phyloP scores from a whole-genome alignment of 495 filamentous ascomycete species.

The Aspergillus bertholletiae region DNA sequence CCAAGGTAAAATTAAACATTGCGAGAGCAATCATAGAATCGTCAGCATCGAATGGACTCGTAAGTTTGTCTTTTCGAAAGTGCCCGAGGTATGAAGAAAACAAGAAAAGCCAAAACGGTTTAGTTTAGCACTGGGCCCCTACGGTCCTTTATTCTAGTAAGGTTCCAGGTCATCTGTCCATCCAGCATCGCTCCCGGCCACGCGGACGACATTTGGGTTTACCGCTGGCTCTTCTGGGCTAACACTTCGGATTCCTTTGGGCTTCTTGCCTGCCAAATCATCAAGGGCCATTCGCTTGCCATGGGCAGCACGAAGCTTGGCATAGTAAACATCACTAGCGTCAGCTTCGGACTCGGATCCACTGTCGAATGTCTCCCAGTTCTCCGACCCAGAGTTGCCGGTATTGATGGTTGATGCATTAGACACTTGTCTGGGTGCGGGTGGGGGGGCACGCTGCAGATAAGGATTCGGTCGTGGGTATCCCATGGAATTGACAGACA shows the following conservation, averaged over 20 bases:
- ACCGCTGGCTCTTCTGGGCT: conserved; percentile 36
- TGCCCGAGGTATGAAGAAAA: conserved; percentile 6
- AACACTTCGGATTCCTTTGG: conserved; percentile 50
- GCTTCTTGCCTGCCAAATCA: conserved; percentile 50
- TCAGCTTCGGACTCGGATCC: conserved; percentile 71
- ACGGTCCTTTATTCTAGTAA: conserved; percentile 27
- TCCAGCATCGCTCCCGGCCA: conserved; percentile 43
- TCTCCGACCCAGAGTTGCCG: conserved; percentile 75
- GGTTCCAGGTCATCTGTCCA: conserved; percentile 50
- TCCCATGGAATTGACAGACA: conserved; percentile 34
- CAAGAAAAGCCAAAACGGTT: conserved; percentile 5
- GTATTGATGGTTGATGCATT: conserved; percentile 62
- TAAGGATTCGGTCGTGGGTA: conserved; percentile 41
- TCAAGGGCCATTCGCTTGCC: conserved; percentile 62
- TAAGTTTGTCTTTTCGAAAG: conserved; percentile 14
- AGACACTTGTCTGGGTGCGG: conserved; percentile 65
- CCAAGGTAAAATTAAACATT: conserved; percentile 3
- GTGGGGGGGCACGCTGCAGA: conserved; percentile 42
- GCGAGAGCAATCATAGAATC: conserved; percentile 17
- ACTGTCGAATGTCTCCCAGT: conserved; percentile 93
- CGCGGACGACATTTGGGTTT: conserved; percentile 36
- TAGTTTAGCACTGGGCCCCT: not conserved
- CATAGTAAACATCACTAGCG: conserved; percentile 70
- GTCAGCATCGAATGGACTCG: conserved; percentile 19
- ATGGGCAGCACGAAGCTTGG: conserved; percentile 64